Evolutionary conservation across 441 rosid genomes (phyloP), one percentile per base, ranked within the genome.

Genomic region (Gossypium trilobum): DNA sequence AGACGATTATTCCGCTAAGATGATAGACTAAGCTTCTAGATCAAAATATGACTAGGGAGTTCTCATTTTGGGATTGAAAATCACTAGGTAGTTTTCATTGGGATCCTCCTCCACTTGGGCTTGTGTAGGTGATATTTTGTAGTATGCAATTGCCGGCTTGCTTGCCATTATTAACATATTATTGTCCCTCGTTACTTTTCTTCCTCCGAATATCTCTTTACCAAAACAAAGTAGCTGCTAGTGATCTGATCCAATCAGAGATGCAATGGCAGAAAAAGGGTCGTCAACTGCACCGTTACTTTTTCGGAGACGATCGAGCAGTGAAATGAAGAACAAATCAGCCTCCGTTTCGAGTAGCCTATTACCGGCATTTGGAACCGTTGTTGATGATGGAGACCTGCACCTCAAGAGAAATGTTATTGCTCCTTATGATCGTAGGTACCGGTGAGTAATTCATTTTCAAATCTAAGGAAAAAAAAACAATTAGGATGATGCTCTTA

Each of bases 341-440:
- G 82, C 88, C 2, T 80, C 97, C 0, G 89, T 93, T 74, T 93
- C 96, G 0, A 90, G 98, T 78, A 91, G 92, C 72, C 83, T 91
- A 3, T 82, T 91, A 71, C 98, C 98, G 56, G 95, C 95, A 20
- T 91, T 93, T 72, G 98, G 97, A 8, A 90, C 88, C 0, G 83
- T 87, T 42, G 78, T 91, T 3, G 91, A 84, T 36, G 90, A 85
- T 0, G 85, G 81, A 0, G 16, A 84, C 71, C 25, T 85, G 62
- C 75, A 82, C 51, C 83, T 88, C 44, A 87, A 78, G 78, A 80
- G 78, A 77, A 82, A 51, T 62, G 83, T 85, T 8, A 79, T 93
- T 44, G 88, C 89, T 74, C 95, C 97, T 10, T 91, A 84, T 64
- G 98, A 93, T 73, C 88, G 84, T 50, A 82, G 98, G 89, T 93